Percentiles rank a stretch among this genome's conserved stretches.
These are phyloP conservation scores for Candida easanensis DNA, from an alignment of 805 yeast species.

Conservation along the genomic window DNA sequence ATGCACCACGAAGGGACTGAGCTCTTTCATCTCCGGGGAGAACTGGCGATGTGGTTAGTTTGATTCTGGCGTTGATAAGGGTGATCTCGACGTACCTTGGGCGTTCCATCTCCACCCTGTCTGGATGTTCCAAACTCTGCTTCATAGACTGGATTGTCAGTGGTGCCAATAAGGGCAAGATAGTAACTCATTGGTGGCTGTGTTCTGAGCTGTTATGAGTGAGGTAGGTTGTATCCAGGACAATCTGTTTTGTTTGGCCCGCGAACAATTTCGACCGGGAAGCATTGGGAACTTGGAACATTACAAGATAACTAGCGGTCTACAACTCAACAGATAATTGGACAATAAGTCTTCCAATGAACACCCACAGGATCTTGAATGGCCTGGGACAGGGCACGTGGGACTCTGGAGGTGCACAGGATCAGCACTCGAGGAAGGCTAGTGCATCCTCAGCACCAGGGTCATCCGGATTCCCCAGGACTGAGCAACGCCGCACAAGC, in stretches of 20 bases:
- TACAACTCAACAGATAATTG: neutral
- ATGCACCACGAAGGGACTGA: conserved; percentile 85
- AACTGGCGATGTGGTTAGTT: conserved; percentile 34
- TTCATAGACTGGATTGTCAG: conserved; percentile 84
- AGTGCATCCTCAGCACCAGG: neutral
- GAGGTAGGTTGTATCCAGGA: no score
- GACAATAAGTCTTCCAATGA: neutral
- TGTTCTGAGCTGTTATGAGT: neutral
- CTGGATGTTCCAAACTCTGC: conserved; percentile 78
- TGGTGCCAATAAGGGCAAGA: conserved; percentile 82
- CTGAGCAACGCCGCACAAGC: conserved; percentile 3
- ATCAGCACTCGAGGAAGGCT: neutral
- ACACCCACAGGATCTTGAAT: neutral
- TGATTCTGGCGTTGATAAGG: no score
- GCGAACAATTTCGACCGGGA: no score
- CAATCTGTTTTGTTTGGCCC: no score
- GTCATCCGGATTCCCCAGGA: neutral
- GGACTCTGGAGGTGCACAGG: neutral
- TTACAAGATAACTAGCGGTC: no score
- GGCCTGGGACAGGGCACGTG: neutral
- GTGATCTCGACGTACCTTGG: conserved; percentile 13
- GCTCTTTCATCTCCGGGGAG: conserved; percentile 67
- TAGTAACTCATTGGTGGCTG: conserved; percentile 65
- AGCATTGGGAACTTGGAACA: no score
- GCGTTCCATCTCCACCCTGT: conserved; percentile 58